These are phyloP conservation scores for Fomitopsis betulina DNA, from an alignment of 1,284 basidiomycete genomes.

Conservation along the genomic window DNA sequence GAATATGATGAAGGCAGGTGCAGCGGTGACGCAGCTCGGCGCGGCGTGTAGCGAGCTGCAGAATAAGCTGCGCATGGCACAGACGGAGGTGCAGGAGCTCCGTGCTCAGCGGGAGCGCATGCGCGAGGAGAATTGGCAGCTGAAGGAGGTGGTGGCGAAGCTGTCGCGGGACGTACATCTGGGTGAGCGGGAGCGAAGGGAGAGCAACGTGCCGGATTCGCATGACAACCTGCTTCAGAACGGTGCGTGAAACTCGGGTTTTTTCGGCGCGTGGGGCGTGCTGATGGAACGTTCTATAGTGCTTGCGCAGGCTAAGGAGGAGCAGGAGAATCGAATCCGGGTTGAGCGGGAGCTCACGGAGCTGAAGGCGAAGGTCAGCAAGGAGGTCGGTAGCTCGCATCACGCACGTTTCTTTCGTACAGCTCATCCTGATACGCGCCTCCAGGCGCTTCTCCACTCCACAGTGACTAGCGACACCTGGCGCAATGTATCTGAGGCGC, in stretches of 20 bases:
- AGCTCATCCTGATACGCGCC: neutral
- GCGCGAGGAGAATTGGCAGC: slow-evolving; percentile 1
- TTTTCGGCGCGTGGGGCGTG: neutral
- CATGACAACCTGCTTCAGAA: neutral
- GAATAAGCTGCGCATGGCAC: neutral
- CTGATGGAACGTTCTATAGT: neutral
- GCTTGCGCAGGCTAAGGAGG: neutral
- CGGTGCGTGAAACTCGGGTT: neutral
- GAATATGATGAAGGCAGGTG: neutral
- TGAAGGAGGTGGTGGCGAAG: slow-evolving; percentile 3
- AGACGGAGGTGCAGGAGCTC: neutral
- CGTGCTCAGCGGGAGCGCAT: neutral
- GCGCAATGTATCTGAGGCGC: neutral
- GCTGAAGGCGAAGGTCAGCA: neutral
- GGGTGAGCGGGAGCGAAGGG: neutral
- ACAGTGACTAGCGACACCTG: neutral
- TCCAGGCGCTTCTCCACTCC: neutral
- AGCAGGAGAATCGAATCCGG: neutral
- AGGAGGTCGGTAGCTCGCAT: neutral
- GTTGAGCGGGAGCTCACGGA: neutral
- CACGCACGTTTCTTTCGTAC: too few species aligned
- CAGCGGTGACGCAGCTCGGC: neutral
- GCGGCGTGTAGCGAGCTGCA: neutral
- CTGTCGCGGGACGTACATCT: neutral
- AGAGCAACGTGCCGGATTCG: neutral